Base-by-base conservation (phyloP, 768 basidiomycete species). In the Inosperma sp. region DNA sequence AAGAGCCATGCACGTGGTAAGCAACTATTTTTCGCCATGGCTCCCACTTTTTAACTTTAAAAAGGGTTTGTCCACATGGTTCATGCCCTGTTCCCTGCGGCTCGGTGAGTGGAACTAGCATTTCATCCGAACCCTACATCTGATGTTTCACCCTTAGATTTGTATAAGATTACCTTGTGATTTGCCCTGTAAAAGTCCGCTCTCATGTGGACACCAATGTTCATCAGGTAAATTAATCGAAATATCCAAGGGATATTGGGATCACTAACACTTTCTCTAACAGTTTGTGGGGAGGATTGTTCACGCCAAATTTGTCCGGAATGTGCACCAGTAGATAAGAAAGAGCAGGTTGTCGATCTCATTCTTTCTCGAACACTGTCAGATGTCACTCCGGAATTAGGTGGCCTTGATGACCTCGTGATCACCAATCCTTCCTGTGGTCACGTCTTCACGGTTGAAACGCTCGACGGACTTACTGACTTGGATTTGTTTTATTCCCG, bases 231-330 rank as follows among this genome's bases (percentile, higher is more conserved):
- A 44, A 71, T 60, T 10, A 5, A 25, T 35, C 7, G 7, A 23
- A 22, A 33, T 29, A 34, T 5, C 5, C 35, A 19, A 17, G 21
- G 6, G 19, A 17, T 37, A 19, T 45, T 41, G 27, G n/a, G 1
- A 17, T 3, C 3, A 44, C 14, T 29, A 19, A 26, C 52, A 46
- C 19, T 39, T 52, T 47, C 26, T 52, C 27, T 21, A 22, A 34
- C 49, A 86, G 84, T 88, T 1, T 86, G 84, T 48, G 83, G 85
- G 6, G 86, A 88, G 62, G 66, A 73, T 13, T 88, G 86, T 57
- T 27, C 49, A 0, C 59, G 70, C 1, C 84, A 86, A 64, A 54
- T 72, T 6, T 88, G 86, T 54, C 72, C 73, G 2, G 13, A 49
- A 4, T 88, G 86, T 53, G 72, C 75, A 2, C 44, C 75, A 10